phyloP scores from a whole-genome alignment of 2,329 filamentous ascomycete genomes.

The Colletotrichum acutatum region DNA sequence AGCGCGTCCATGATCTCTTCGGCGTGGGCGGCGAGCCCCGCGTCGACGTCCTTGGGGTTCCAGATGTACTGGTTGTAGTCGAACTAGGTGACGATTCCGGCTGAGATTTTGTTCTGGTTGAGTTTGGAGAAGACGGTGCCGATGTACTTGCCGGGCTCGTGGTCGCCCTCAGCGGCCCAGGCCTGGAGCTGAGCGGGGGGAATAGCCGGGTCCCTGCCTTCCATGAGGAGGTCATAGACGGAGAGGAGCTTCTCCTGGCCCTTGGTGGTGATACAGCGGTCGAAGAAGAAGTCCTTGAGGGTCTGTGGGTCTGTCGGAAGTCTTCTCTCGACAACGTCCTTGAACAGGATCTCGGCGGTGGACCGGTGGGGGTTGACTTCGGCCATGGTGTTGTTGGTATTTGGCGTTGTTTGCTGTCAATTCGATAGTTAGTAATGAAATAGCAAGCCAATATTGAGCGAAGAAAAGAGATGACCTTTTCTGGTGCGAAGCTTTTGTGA shows the following conservation, averaged over 20 bases:
- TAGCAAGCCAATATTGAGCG: not conserved
- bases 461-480: not conserved
- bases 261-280: not conserved
- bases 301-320: not conserved
- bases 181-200: not conserved
- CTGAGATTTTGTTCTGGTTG: too few species aligned
- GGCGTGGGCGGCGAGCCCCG: not conserved
- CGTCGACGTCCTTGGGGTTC: not conserved
- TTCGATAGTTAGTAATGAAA: not conserved
- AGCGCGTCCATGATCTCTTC: not conserved
- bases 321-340: not conserved
- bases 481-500: not conserved
- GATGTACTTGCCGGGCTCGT: not conserved
- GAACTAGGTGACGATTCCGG: too few species aligned
- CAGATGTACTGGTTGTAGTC: slow-evolving; percentile 14
- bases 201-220: not conserved
- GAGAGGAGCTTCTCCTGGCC: not conserved
- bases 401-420: not conserved
- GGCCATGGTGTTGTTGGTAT: not conserved
- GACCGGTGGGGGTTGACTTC: not conserved
- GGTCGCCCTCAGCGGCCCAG: not conserved
- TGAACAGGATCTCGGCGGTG: not conserved
- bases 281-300: slow-evolving; percentile 8
- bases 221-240: slow-evolving; percentile 1
- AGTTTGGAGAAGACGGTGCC: too few species aligned